Percentiles rank a stretch among this genome's conserved stretches.
Evolutionary conservation across 2,329 filamentous ascomycete species (phyloP).

Genomic region (Aphanocladium album): DNA sequence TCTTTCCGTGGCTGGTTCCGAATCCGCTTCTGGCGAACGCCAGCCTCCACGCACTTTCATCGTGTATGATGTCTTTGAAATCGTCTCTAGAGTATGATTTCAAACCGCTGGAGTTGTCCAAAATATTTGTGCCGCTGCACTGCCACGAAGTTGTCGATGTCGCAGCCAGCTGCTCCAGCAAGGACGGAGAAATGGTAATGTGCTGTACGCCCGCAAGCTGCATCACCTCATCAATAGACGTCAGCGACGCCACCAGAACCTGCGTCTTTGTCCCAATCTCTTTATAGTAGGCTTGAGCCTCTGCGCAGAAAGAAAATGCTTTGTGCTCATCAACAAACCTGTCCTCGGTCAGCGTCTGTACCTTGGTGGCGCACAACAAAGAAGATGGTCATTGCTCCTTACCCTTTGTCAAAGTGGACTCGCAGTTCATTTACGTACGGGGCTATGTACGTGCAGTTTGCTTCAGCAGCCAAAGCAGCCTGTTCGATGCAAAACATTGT

Average conservation of each 20-base stretch:
- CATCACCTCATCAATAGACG: constrained; percentile 53
- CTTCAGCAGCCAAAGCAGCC: constrained; percentile 52
- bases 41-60: constrained; percentile 45
- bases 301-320: constrained; percentile 45
- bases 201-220: constrained; percentile 52
- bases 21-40: constrained; percentile 44
- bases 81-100: neutral
- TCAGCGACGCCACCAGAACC: constrained; percentile 54
- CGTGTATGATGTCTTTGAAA: constrained; percentile 22
- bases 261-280: constrained; percentile 37
- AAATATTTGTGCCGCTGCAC: constrained; percentile 11
- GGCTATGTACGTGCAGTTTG: constrained; percentile 56
- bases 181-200: constrained; percentile 52
- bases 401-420: constrained; percentile 53
- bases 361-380: neutral
- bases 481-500: constrained; percentile 60
- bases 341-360: neutral
- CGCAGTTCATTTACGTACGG: constrained; percentile 63
- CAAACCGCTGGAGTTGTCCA: neutral
- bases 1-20: constrained; percentile 46
- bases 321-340: constrained; percentile 46
- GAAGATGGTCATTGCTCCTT: constrained; percentile 16
- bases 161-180: constrained; percentile 43
- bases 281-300: constrained; percentile 49
- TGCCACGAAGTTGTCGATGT: constrained; percentile 28